phyloP scores from a whole-genome alignment of 2,329 filamentous ascomycete species.

The Didymella arachidicola region DNA sequence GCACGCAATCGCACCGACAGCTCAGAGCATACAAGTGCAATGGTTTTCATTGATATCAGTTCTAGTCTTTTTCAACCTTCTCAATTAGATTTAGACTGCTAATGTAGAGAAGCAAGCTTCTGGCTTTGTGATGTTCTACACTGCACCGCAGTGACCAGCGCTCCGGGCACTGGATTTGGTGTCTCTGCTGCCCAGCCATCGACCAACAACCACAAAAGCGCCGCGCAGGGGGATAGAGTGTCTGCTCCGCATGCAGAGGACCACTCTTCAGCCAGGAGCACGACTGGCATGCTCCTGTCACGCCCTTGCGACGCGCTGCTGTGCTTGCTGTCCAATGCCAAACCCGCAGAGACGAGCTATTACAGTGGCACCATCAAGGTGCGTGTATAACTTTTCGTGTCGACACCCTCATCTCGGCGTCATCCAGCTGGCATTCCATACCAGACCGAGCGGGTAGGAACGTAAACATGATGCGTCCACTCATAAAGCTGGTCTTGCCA shows the following conservation, averaged over 20 bases:
- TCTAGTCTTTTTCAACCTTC: constrained; percentile 11
- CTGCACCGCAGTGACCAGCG: constrained; percentile 13
- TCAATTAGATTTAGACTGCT: constrained; percentile 23
- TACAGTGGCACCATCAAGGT: constrained; percentile 50
- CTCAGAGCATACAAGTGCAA: background rate
- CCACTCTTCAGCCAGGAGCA: constrained; percentile 38
- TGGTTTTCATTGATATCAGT: constrained; percentile 10
- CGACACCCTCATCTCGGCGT: constrained; percentile 40
- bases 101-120: constrained; percentile 18
- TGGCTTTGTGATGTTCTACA: constrained; percentile 11
- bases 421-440: constrained; percentile 51
- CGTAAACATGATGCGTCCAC: constrained; percentile 42
- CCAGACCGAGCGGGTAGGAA: constrained; percentile 44
- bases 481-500: constrained; percentile 46
- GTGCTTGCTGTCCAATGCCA: constrained; percentile 7
- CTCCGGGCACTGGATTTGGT: constrained; percentile 15
- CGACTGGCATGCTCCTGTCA: constrained; percentile 45
- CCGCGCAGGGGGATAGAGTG: constrained; percentile 28
- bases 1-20: constrained; percentile 1
- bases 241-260: constrained; percentile 52
- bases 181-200: constrained; percentile 10
- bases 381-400: constrained; percentile 51
- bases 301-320: constrained; percentile 28
- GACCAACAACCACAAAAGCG: background rate
- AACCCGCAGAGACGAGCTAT: constrained; percentile 39